phyloP scores from a whole-genome alignment of 2,329 filamentous ascomycete genomes.

The Epichloe typhina region DNA sequence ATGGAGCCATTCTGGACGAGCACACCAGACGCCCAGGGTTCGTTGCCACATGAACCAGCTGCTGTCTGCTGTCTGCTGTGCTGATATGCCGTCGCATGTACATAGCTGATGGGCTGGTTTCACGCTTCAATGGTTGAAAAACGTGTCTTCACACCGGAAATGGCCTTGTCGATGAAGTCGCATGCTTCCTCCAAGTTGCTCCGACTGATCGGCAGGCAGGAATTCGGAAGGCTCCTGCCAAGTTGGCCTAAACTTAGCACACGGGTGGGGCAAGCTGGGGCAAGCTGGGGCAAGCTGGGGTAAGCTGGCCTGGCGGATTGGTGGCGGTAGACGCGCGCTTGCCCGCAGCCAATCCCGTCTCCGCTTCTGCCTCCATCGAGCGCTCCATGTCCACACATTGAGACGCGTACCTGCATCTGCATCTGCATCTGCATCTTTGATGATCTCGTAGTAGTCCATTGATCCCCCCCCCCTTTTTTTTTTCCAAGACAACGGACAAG shows the following conservation, averaged over 20 bases:
- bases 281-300: too few relatives aligned
- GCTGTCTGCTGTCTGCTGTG: not conserved
- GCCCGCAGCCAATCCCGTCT: constrained; percentile 1
- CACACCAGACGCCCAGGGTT: too few relatives aligned
- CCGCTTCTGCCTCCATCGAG: not conserved
- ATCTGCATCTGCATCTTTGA: not conserved
- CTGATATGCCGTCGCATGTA: not conserved
- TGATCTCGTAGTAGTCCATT: not conserved
- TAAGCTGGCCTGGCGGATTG: not conserved
- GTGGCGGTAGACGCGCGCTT: constrained; percentile 4
- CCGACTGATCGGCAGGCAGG: not conserved
- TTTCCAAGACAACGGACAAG: not conserved
- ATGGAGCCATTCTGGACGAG: too few relatives aligned
- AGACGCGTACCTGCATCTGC: not conserved
- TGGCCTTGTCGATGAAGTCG: not conserved
- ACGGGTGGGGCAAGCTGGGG: too few relatives aligned
- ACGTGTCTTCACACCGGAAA: constrained; percentile 1
- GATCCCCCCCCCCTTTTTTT: not conserved
- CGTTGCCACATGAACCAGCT: not conserved
- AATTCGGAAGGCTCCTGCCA: not conserved
- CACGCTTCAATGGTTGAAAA: not conserved
- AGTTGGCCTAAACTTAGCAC: not conserved
- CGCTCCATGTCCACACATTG: not conserved
- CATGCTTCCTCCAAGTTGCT: too few relatives aligned
- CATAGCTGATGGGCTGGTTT: not conserved